Evolutionary conservation across 805 yeast species (phyloP), one percentile per base, ranked within the genome.

Genomic region (Candida patagonica): DNA sequence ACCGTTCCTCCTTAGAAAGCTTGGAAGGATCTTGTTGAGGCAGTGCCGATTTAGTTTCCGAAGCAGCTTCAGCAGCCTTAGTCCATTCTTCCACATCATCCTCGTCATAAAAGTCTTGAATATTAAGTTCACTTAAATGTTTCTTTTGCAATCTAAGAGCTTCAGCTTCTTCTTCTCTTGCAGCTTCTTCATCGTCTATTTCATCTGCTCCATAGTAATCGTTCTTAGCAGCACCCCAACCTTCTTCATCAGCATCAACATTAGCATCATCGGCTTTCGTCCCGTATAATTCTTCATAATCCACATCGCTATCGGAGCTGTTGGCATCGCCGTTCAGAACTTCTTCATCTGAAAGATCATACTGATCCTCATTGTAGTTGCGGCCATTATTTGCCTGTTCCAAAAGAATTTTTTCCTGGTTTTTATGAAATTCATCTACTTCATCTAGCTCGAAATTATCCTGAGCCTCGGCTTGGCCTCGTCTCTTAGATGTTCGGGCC

Each of bases 121-220:
- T 78, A 35, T 76, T 76, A 37, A 52, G 41, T 34, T 46, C 50
- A 4, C 41, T 83, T 87, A 53, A 81, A 74, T 87, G 87, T 49
- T 74, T 71, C 64, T 81, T 82, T 62, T 88, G 96, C 49, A 85
- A 77, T 54, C 86, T 76, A 36, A 84, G 55, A 0, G 97, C 97
- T 61, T 92, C 96, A 51, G 76, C 78, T 42, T 89, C 92, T 62
- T 87, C 78, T 46, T 74, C 78, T 46, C 75, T 78, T 4, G 85
- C 50, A 16, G 40, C 52, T 17, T 46, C 57, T 16, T 48, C 54
- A 24, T 42, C 52, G 26, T 45, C 50, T 7, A 35, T 47, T 7
- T 49, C 48, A 32, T 55, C 64, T 22, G 56, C 68, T 7, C 62
- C 65, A 33, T 55, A 56, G 41, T 66, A 38, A 60, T 59, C 74